Evolutionary conservation across 2,329 filamentous ascomycete genomes (phyloP), one percentile per base, ranked within the genome.

Genomic region (Lasiodiplodia sp.): DNA sequence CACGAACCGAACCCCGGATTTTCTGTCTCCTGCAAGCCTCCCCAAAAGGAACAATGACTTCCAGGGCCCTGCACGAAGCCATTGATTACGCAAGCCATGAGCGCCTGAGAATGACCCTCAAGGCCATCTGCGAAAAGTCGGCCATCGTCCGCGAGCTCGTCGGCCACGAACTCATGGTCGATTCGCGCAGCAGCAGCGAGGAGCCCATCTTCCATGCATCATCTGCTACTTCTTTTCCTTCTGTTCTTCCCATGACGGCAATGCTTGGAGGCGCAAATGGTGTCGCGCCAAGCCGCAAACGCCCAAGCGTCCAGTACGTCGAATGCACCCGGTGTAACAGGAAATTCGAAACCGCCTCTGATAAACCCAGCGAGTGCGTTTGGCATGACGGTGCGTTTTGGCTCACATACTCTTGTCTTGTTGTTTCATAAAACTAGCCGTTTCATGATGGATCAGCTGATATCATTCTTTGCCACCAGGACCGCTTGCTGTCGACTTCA

Each of bases 91-190:
- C 67, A 25, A 64, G 38, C 51, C 49, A 53, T 1, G 58, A 68
- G 7, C 58, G 67, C 21, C 67, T 68, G 31, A 51, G 51, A 18
- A 47, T 52, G 38, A 65, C 67, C 4, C 58, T 68, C 37, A 68
- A 68, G 51, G 52, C 51, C 67, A 65, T 68, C 52, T 68, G 67
- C 67, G 66, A 68, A 18, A 64, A 53, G 37, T 68, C 67, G 44
- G 38, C 52, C 25, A 34, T 58, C 28, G 67, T 51, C 21, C 49
- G 55, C 37, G 67, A 68, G 37, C 58, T 64, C 25, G 67, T 68
- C 49, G 66, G 66, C 66, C 37, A 23, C 56, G 66, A 68, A 38
- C 49, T 68, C 34, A 57, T 68, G 47, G 66, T 63, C 56, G 66
- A 68, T 28, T 68, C 56, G 11, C 25, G 58, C 18, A 57, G 58